A percentile compares a stretch with the other conserved stretches of the same genome.
These are phyloP conservation scores for Spathaspora arborariae DNA, from an alignment of 805 yeast species.

Conservation along the genomic window DNA sequence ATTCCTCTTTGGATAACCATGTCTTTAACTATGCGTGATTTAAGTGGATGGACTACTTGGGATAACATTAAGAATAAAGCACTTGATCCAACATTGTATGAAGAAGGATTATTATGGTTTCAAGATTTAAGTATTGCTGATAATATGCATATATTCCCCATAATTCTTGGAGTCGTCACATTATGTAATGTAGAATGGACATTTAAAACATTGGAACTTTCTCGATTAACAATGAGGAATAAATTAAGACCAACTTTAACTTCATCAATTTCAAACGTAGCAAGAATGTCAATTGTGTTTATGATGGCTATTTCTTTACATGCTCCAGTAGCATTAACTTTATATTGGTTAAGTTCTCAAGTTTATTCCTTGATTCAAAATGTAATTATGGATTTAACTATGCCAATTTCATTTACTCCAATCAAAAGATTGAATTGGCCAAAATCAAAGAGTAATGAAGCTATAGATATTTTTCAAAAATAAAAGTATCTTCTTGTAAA, in stretches of 20 bases:
- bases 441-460: constrained; percentile 8
- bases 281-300: constrained; percentile 72
- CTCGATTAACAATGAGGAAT: constrained; percentile 40
- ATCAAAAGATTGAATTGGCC: constrained; percentile 26
- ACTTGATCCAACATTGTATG: constrained; percentile 46
- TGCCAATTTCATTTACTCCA: constrained; percentile 58
- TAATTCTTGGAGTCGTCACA: constrained; percentile 65
- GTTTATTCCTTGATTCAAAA: constrained; percentile 74
- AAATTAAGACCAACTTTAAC: constrained; percentile 52
- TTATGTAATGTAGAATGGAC: constrained; percentile 83
- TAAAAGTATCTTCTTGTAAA: neutral
- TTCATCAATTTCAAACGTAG: constrained; percentile 63
- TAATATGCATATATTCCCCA: constrained; percentile 62
- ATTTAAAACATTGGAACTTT: constrained; percentile 54
- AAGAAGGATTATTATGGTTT: constrained; percentile 61
- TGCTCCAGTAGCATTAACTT: constrained; percentile 75
- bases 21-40: constrained; percentile 68
- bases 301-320: constrained; percentile 82
- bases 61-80: constrained; percentile 40
- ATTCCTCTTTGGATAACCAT: constrained; percentile 83
- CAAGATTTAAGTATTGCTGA: constrained; percentile 57
- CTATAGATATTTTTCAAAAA: constrained; percentile 6
- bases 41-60: constrained; percentile 65
- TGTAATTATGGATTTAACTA: constrained; percentile 55
- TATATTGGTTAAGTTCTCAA: constrained; percentile 93